Conservation (phyloP, 148 eudicot species). For the Fagopyrum esculentum region DNA sequence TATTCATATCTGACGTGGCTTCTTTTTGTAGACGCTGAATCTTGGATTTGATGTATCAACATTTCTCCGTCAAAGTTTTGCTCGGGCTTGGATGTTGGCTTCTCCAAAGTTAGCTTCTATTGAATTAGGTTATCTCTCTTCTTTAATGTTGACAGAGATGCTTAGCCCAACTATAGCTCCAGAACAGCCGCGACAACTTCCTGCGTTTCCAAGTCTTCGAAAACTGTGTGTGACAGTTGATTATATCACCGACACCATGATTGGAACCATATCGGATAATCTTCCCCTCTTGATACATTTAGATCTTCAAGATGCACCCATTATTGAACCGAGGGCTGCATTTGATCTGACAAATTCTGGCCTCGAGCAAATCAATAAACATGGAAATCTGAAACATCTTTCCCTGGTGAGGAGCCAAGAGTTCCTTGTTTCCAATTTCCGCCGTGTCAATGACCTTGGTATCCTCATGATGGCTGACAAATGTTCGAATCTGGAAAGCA, state of each 20-base stretch:
- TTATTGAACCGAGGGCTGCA: slow-evolving; percentile 69
- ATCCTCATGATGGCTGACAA: slow-evolving; percentile 86
- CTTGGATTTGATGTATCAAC: slow-evolving; percentile 87
- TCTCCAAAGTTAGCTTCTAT: slow-evolving; percentile 59
- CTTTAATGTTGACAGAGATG: slow-evolving; percentile 77
- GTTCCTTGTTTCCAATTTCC: slow-evolving; percentile 59
- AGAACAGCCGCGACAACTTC: slow-evolving; percentile 33
- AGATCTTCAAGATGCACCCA: slow-evolving; percentile 94
- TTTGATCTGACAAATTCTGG: slow-evolving; percentile 86
- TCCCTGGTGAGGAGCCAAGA: slow-evolving; percentile 85
- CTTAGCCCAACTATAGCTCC: slow-evolving; percentile 56
- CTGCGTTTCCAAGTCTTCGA: slow-evolving; percentile 56
- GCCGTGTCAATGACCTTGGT: slow-evolving; percentile 86
- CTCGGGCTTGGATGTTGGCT: slow-evolving; percentile 79
- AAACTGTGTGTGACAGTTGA: slow-evolving; percentile 82
- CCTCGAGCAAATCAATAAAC: slow-evolving; percentile 71
- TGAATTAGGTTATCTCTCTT: slow-evolving; percentile 71
- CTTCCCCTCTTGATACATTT: slow-evolving; percentile 61
- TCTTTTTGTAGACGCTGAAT: slow-evolving; percentile 52
- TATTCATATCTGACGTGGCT: slow-evolving; percentile 12
- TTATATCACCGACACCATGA: slow-evolving; percentile 86
- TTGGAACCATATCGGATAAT: slow-evolving; percentile 54
- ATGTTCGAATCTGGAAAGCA: slow-evolving; percentile 80
- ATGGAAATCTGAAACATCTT: slow-evolving; percentile 81
- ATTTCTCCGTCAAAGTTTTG: slow-evolving; percentile 69